Percentiles rank a stretch among this genome's conserved stretches.
These are phyloP conservation scores for Bipolaris oryzae DNA, from an alignment of 2,329 filamentous ascomycete genomes.

Conservation along the genomic window DNA sequence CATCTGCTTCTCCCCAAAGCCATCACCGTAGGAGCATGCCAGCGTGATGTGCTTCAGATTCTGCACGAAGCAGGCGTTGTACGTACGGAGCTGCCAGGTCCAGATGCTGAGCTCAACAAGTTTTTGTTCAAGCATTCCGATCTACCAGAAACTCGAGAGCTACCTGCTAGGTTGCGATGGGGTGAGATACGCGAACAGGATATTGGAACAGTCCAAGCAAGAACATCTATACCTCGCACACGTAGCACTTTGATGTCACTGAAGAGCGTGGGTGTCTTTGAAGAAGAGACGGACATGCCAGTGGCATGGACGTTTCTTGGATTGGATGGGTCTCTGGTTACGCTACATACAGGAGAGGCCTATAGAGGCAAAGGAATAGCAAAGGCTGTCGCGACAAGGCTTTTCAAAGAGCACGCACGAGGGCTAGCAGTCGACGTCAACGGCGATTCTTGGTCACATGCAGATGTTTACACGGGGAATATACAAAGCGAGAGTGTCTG, in stretches of 20 bases:
- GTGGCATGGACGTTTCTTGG: conserved; percentile 71
- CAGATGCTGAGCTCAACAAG: conserved; percentile 54
- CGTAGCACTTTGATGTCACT: conserved; percentile 54
- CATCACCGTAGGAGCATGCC: conserved; percentile 54
- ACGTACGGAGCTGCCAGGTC: conserved; percentile 39
- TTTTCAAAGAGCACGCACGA: conserved; percentile 57
- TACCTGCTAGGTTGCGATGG: conserved; percentile 63
- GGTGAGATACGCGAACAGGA: conserved; percentile 59
- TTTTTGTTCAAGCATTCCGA: conserved; percentile 61
- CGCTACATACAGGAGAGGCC: conserved; percentile 64
- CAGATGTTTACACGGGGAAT: conserved; percentile 69
- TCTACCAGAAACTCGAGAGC: conserved; percentile 50
- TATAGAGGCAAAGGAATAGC: conserved; percentile 69
- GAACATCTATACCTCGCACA: conserved; percentile 59
- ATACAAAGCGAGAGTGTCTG: conserved; percentile 66
- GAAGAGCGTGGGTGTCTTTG: conserved; percentile 49
- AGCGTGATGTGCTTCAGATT: conserved; percentile 39
- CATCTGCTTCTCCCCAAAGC: conserved; percentile 45
- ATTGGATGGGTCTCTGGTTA: conserved; percentile 65
- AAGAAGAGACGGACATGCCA: conserved; percentile 54
- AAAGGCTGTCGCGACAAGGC: conserved; percentile 63
- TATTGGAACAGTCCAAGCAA: conserved; percentile 59
- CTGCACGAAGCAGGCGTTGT: conserved; percentile 30
- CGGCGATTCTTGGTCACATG: conserved; percentile 62
- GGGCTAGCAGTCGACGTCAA: conserved; percentile 39